These are phyloP conservation scores for Aspergillus biplanus DNA, from an alignment of 495 filamentous ascomycete species.

Conservation along the genomic window DNA sequence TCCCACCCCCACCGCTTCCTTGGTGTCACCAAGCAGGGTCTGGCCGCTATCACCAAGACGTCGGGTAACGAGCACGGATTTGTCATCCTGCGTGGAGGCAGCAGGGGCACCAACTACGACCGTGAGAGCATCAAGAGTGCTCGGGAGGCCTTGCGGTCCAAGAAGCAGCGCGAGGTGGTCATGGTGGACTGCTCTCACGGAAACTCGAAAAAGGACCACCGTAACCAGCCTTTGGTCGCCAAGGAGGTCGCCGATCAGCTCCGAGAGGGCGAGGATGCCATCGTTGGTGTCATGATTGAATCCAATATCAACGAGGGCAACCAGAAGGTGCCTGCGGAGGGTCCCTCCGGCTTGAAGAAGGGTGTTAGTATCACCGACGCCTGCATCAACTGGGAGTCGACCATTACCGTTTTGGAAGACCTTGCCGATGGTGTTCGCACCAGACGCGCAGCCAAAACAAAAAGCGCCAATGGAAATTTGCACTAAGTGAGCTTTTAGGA, in stretches of 20 bases:
- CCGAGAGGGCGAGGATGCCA: conserved; percentile 81
- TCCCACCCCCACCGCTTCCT: conserved; percentile 95
- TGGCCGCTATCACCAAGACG: conserved; percentile 93
- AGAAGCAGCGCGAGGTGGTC: conserved; percentile 84
- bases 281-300: conserved; percentile 98
- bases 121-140: conserved; percentile 75
- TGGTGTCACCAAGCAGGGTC: conserved; percentile 97
- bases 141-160: conserved; percentile 80
- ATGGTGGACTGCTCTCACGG: conserved; percentile 99
- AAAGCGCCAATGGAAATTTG: conserved; percentile 38
- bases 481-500: conserved; percentile 22
- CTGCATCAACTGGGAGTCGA: conserved; percentile 93
- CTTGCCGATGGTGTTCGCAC: conserved; percentile 83
- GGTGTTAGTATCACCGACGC: conserved; percentile 98
- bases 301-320: conserved; percentile 95
- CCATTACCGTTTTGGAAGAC: conserved; percentile 81
- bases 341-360: conserved; percentile 77
- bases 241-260: conserved; percentile 82
- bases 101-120: conserved; percentile 94
- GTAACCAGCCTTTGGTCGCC: conserved; percentile 92
- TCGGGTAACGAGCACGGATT: conserved; percentile 95
- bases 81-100: conserved; percentile 90
- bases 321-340: conserved; percentile 90
- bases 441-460: conserved; percentile 56
- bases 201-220: conserved; percentile 66